Evolutionary conservation across 495 filamentous ascomycete species (phyloP), one percentile per base, ranked within the genome.

Genomic region (Rhypophila decipiens): DNA sequence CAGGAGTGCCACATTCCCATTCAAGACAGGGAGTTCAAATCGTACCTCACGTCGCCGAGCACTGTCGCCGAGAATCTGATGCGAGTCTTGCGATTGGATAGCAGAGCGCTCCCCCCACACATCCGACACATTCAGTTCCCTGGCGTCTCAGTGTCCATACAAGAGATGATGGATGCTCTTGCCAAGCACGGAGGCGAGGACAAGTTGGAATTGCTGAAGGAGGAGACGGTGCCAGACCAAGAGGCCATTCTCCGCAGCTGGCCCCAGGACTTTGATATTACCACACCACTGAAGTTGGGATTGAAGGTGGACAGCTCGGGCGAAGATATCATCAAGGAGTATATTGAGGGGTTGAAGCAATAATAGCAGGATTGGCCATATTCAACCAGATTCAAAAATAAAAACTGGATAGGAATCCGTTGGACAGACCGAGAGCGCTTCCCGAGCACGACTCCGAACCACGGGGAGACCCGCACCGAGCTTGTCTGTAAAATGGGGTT

Each of bases 81-180:
- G 13, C 68, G 80, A 50, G 80, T 86, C 38, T 59, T 82, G 42
- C 64, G 67, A 15, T 64, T 88, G 50, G 74, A 77, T 1, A 68
- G 67, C 21, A 72, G 75, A 21, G 68, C 63, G 24, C 73, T 86
- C 61, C 75, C 76, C 21, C 63, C 58, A 9, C 68, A 82, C 47
- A 76, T 74, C 27, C 64, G 86, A 33, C 75, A 79, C 15, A 75
- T 90, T 19, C 87, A 89, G 64, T 59, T 90, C 38, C 87, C 87
- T 0, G 87, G 87, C 1, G 72, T 86, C 46, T 79, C 79, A 34
- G 82, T 86, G 13, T 85, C 74, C 15, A 70, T 88, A 15, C 76
- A 84, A 64, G 80, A 93, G 59, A 80, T 90, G 75, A 67, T 89
- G 66, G 82, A 88, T 58, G 80, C 84, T 34, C 58, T 93, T 61